phyloP scores from a whole-genome alignment of 2,329 filamentous ascomycete species.

The Fusarium odoratissimum region DNA sequence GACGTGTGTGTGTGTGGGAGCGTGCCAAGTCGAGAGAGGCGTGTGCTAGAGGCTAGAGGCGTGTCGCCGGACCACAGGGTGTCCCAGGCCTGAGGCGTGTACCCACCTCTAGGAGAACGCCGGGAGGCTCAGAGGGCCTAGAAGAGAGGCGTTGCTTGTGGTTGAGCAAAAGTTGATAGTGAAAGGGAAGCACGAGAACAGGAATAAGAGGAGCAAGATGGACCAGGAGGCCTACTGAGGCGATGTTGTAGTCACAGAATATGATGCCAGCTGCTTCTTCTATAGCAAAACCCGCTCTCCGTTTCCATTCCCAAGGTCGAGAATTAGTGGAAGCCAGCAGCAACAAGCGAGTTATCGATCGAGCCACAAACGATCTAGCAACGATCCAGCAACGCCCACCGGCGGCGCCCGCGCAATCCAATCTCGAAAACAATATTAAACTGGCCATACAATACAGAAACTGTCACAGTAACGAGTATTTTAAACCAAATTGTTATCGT shows the following conservation, averaged over 20 bases:
- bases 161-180: constrained; percentile 25
- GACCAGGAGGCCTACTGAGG: constrained; percentile 18
- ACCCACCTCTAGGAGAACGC: constrained; percentile 43
- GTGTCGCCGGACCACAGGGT: constrained; percentile 19
- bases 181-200: constrained; percentile 13
- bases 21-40: constrained; percentile 30
- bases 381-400: constrained; percentile 40
- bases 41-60: constrained; percentile 23
- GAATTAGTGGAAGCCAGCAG: constrained; percentile 23
- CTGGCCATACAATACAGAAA: not conserved
- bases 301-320: constrained; percentile 12
- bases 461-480: constrained; percentile 1
- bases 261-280: constrained; percentile 3
- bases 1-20: constrained; percentile 33
- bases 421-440: constrained; percentile 24
- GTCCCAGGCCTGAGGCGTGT: constrained; percentile 19
- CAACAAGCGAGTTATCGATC: constrained; percentile 35
- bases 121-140: constrained; percentile 46
- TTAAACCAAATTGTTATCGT: not conserved
- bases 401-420: constrained; percentile 32
- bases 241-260: constrained; percentile 11
- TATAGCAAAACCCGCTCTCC: not conserved
- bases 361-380: constrained; percentile 38
- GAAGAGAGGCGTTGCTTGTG: constrained; percentile 40
- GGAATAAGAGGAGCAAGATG: constrained; percentile 17